Evolutionary conservation across 306 rosid genomes (phyloP).

Genomic region (Citrullus colocynthis): DNA sequence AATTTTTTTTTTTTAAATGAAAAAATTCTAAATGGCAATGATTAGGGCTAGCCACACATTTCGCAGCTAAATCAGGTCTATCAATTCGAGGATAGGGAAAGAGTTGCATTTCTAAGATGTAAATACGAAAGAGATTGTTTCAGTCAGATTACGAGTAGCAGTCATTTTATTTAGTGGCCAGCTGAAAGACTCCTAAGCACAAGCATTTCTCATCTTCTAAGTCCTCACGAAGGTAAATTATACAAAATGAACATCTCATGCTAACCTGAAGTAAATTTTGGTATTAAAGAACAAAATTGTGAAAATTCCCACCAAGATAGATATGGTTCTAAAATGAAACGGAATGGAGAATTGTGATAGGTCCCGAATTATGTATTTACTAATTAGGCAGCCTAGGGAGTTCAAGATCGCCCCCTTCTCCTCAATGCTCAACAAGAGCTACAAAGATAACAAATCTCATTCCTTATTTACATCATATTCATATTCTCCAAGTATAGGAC

Average conservation of each 20-base stretch:
- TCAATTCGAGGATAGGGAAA: not conserved
- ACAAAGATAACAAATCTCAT: no score
- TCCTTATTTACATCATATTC: no score
- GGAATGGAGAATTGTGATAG: not conserved
- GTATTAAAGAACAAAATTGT: not conserved
- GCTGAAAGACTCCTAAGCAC: not conserved
- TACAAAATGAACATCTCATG: not conserved
- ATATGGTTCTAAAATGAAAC: not conserved
- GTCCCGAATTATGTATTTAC: no score
- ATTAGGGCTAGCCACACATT: not conserved
- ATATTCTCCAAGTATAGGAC: no score
- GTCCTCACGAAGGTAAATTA: not conserved
- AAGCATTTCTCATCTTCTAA: not conserved
- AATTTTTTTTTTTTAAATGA: not conserved
- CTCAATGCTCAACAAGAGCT: no score
- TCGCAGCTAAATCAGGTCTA: not conserved
- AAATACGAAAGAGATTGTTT: not conserved
- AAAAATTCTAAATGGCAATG: not conserved
- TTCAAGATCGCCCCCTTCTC: no score
- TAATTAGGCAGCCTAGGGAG: no score
- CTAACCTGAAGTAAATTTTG: not conserved
- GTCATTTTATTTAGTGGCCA: not conserved
- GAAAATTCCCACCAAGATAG: not conserved
- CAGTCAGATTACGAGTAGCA: not conserved
- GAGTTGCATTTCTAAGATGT: not conserved